These are phyloP conservation scores for Eucalyptus paniculata DNA, from an alignment of 345 rosid genomes.

Conservation along the genomic window DNA sequence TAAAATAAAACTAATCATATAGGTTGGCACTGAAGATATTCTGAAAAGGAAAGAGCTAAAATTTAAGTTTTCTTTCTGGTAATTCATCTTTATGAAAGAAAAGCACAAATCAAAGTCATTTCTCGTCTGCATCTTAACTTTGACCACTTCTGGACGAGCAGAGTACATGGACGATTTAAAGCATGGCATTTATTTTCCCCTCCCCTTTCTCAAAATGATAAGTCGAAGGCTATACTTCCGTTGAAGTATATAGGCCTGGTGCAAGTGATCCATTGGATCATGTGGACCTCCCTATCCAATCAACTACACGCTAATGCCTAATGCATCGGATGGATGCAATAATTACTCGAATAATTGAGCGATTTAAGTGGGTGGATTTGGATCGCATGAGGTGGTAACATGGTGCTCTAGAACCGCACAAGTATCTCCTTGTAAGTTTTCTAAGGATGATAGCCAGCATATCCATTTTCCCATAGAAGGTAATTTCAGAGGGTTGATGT, in stretches of 20 bases:
- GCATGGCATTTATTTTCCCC: not conserved
- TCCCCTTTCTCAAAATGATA: too few species aligned
- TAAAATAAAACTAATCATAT: not conserved
- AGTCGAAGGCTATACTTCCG: not conserved
- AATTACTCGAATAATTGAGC: not conserved
- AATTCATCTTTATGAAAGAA: not conserved
- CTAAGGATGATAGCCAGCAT: not conserved
- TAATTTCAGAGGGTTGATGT: not conserved
- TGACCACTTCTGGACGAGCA: not conserved
- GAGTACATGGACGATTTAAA: not conserved
- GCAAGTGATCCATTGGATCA: not conserved
- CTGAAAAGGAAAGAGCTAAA: not conserved
- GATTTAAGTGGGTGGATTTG: not conserved
- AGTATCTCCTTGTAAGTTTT: not conserved
- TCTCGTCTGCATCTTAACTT: not conserved
- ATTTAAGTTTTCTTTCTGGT: not conserved
- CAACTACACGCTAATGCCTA: not conserved
- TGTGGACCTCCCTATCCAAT: not conserved
- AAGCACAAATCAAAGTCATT: not conserved
- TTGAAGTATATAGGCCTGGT: not conserved
- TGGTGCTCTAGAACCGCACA: not conserved
- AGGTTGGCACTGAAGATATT: not conserved
- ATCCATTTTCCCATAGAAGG: not conserved
- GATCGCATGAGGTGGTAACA: not conserved
- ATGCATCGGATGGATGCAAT: not conserved